Evolutionary conservation across 306 rosid species (phyloP).

Genomic region (Corylus heterophylla): DNA sequence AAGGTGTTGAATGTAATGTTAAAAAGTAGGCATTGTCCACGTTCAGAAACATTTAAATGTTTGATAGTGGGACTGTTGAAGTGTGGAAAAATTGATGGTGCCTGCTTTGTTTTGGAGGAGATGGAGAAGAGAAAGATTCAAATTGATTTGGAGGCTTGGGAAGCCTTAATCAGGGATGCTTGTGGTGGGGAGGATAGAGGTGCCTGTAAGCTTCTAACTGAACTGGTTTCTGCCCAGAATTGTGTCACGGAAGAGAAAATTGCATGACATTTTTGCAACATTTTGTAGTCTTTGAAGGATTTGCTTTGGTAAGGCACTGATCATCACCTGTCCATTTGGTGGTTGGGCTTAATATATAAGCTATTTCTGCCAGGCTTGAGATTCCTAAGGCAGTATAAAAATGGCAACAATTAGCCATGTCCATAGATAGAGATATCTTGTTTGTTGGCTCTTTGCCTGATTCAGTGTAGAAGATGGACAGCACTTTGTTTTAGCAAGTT

Average conservation of each 20-base stretch:
- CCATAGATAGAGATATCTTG: not conserved
- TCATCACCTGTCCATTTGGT: not conserved
- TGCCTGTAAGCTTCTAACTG: slow-evolving; percentile 35
- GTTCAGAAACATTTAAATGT: slow-evolving; percentile 59
- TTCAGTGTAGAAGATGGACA: not conserved
- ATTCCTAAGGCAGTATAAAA: not conserved
- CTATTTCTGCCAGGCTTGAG: not conserved
- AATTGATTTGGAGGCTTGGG: slow-evolving; percentile 57
- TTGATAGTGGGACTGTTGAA: slow-evolving; percentile 60
- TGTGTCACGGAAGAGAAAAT: slow-evolving; percentile 6
- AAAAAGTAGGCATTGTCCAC: slow-evolving; percentile 64
- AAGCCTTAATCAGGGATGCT: slow-evolving; percentile 43
- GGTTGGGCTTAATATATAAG: not conserved
- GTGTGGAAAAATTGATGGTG: slow-evolving; percentile 56
- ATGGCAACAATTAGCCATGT: not conserved
- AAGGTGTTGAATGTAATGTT: slow-evolving; percentile 74
- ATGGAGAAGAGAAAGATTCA: slow-evolving; percentile 63
- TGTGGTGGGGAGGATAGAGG: slow-evolving; percentile 46
- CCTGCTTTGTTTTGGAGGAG: slow-evolving; percentile 83
- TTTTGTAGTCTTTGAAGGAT: not conserved
- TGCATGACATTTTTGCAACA: not conserved
- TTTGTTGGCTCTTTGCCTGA: not conserved
- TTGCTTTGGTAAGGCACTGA: not conserved
- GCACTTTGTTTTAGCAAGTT: not conserved
- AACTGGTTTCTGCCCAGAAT: slow-evolving; percentile 37